Percentiles rank a stretch among this genome's conserved stretches.
These are phyloP conservation scores for Diplogelasinospora grovesii DNA, from an alignment of 495 filamentous ascomycete genomes.

Conservation along the genomic window DNA sequence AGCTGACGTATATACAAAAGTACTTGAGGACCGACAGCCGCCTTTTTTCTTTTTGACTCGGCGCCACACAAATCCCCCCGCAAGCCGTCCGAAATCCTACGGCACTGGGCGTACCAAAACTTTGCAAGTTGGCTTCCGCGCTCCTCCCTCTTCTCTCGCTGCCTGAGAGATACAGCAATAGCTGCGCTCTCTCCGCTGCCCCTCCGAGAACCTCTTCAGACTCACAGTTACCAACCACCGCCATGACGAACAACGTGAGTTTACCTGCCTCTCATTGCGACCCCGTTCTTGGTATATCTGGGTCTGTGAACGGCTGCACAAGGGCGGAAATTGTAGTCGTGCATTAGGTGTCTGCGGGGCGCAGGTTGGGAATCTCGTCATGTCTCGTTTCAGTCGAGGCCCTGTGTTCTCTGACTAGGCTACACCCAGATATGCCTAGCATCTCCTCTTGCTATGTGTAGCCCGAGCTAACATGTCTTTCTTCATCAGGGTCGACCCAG, in stretches of 20 bases:
- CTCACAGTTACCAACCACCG: conserved; percentile 7
- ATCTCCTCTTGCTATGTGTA: too few species aligned
- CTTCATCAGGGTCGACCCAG: conserved; percentile 26
- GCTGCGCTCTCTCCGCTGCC: not conserved
- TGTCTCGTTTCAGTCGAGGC: too few species aligned
- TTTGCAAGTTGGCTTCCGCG: conserved; percentile 8
- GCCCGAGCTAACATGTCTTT: conserved; percentile 12
- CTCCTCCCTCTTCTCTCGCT: not conserved
- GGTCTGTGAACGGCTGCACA: too few species aligned
- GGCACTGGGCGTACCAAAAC: not conserved
- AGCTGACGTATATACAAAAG: conserved; percentile 6
- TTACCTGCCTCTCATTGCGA: not conserved
- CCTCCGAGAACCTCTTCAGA: conserved; percentile 4
- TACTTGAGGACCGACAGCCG: not conserved
- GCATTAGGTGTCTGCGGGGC: too few species aligned
- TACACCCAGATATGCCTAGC: too few species aligned
- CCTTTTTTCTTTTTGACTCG: not conserved
- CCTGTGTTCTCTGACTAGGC: too few species aligned
- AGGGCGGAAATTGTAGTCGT: too few species aligned
- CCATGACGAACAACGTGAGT: conserved; percentile 18
- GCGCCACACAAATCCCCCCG: conserved; percentile 3
- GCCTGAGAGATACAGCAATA: not conserved
- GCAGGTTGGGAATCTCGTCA: too few species aligned
- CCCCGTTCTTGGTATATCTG: too few species aligned
- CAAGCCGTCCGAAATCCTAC: conserved; percentile 1